These are phyloP conservation scores for Luffa acutangula DNA, from an alignment of 306 rosid species.

Conservation along the genomic window DNA sequence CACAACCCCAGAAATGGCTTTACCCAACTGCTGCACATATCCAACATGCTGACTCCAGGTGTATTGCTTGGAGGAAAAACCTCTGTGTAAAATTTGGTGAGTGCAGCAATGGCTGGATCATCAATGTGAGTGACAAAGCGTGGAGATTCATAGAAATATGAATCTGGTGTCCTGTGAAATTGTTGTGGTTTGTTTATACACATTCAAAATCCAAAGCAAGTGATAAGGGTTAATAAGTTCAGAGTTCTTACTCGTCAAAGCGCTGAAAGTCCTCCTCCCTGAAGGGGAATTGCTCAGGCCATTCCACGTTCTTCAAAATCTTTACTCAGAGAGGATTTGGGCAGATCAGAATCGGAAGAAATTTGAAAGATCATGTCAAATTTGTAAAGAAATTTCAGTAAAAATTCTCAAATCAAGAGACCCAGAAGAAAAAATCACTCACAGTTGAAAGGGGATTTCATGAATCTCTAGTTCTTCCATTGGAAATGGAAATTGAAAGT, in stretches of 20 bases:
- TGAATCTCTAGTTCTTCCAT: no score
- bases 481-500: no score
- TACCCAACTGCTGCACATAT: constrained; percentile 90
- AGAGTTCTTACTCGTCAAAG: constrained; percentile 55
- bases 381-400: not conserved
- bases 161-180: constrained; percentile 43
- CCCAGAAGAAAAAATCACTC: not conserved
- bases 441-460: no score
- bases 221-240: no score
- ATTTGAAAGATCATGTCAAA: not conserved
- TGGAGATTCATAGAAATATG: constrained; percentile 61
- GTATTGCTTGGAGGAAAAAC: constrained; percentile 64
- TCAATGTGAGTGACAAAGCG: constrained; percentile 85
- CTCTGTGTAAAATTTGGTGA: constrained; percentile 56
- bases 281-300: constrained; percentile 73
- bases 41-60: constrained; percentile 63
- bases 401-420: not conserved
- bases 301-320: constrained; percentile 60
- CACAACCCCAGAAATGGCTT: constrained; percentile 10
- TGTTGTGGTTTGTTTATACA: not conserved
- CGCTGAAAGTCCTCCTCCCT: constrained; percentile 71
- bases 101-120: constrained; percentile 64
- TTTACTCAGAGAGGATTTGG: constrained; percentile 7
- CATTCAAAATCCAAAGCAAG: no score
- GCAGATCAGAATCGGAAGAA: not conserved